Base-by-base conservation (phyloP, 192 early-diverging fungal genomes). In the Linderina pennispora region DNA sequence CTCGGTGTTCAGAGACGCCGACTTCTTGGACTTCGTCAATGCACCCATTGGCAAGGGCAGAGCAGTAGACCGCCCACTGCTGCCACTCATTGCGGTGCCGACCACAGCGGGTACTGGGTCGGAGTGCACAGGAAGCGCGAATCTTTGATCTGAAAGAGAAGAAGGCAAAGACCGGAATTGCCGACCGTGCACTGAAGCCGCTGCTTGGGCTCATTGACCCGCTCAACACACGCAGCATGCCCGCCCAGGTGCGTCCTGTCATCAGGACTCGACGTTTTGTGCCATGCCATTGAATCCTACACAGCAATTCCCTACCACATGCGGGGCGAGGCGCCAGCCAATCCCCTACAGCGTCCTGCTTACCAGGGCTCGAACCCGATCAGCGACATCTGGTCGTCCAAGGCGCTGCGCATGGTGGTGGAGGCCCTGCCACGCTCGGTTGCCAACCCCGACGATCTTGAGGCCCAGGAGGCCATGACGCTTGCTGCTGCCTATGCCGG, bases 291-390 rank as follows among this genome's bases (percentile, higher is more conserved):
- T 23, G 91, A 94, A 60, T 90, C 88, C 0, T 94, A 94, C 55
- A 94, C 91, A 6, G 91, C 91, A 1, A 75, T 94, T 32, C 91
- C 91, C 2, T 94, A 87, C 61, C 61, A 82, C 40, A 49, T 81
- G 59, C 81, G 91, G 21, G 80, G 81, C 1, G 83, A 84, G 33
- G 79, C 88, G 14, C 91, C 91, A 11, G 48, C 58, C 32, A 89
- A 90, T 63, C 91, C 91, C 25, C 78, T 87, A 13, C 62, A 79
- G 32, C 81, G 91, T 39, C 91, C 91, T 8, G 89, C 91, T 2
- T 94, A 94, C 66, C 89, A 94, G 65, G 91, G 91, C 18, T 81
- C 89, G 31, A 94, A 94, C 61, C 91, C 91, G 5, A 94, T 94
- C 67, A 84, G 81, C 53, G 91, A 94, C 49, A 80, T 94, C 36